Conservation (phyloP, 805 yeast genomes). For the Crinitomyces ghanaensis region DNA sequence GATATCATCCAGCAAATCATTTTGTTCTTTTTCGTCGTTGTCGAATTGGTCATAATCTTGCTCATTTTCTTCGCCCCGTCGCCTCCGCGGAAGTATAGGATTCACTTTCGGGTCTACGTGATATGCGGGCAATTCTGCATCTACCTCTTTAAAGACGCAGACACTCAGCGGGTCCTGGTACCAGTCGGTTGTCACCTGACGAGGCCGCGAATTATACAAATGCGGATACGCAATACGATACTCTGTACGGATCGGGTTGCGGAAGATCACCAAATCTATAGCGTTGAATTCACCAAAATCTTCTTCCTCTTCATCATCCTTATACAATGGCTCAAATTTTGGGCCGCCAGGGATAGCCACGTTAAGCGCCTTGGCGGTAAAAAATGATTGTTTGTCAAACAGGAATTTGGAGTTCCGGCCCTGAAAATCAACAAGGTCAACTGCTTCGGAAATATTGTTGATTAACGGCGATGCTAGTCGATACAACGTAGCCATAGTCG, state of each 20-base stretch:
- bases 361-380: slow-evolving; percentile 85
- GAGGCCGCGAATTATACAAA: slow-evolving; percentile 67
- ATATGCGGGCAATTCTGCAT: slow-evolving; percentile 45
- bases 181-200: slow-evolving; percentile 49
- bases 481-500: slow-evolving; percentile 53
- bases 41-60: slow-evolving; percentile 26
- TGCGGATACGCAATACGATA: slow-evolving; percentile 80
- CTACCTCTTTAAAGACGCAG: slow-evolving; percentile 34
- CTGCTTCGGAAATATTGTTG: too few relatives aligned
- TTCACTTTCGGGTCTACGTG: slow-evolving; percentile 41
- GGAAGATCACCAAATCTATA: slow-evolving; percentile 72
- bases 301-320: slow-evolving; percentile 48
- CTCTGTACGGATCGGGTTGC: slow-evolving; percentile 70
- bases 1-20: background rate
- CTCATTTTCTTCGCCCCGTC: slow-evolving; percentile 10
- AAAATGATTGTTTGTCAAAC: slow-evolving; percentile 69
- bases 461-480: slow-evolving; percentile 61
- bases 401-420: slow-evolving; percentile 56
- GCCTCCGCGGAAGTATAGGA: slow-evolving; percentile 35
- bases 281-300: slow-evolving; percentile 88
- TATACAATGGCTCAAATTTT: slow-evolving; percentile 75
- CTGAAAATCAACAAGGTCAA: slow-evolving; percentile 41
- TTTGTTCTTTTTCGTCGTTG: slow-evolving; percentile 20
- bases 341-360: slow-evolving; percentile 93
- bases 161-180: slow-evolving; percentile 56